A percentile compares a stretch with the other conserved stretches of the same genome.
These are phyloP conservation scores for Exophiala sp. DNA, from an alignment of 2,329 filamentous ascomycete genomes.

Conservation along the genomic window DNA sequence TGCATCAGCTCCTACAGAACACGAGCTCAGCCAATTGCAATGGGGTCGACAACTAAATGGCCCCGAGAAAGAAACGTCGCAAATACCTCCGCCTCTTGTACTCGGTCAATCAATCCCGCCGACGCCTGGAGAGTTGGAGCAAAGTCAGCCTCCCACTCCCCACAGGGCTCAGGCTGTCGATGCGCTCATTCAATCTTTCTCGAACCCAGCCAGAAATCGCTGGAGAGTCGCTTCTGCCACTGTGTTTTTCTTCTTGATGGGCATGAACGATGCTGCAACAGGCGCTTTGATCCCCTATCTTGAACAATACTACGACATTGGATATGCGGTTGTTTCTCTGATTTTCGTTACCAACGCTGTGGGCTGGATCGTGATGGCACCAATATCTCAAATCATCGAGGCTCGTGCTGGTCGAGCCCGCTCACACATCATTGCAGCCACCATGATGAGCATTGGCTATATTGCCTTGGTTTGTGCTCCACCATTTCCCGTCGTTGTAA, in stretches of 20 bases:
- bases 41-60: conserved; percentile 24
- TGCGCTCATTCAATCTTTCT: conserved; percentile 28
- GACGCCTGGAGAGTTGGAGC: conserved; percentile 31
- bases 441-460: conserved; percentile 59
- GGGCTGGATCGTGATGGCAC: conserved; percentile 71
- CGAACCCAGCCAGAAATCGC: conserved; percentile 58
- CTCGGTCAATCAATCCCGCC: conserved; percentile 6
- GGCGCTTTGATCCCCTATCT: conserved; percentile 80
- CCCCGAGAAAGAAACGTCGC: conserved; percentile 4
- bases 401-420: conserved; percentile 62
- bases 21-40: conserved; percentile 23
- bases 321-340: conserved; percentile 73
- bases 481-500: conserved; percentile 65
- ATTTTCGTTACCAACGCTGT: conserved; percentile 76
- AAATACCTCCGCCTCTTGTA: neutral
- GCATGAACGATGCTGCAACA: conserved; percentile 70
- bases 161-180: conserved; percentile 25
- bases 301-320: conserved; percentile 69
- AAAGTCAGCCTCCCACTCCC: conserved; percentile 26
- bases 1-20: conserved; percentile 22
- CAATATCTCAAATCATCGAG: conserved; percentile 63
- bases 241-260: conserved; percentile 64
- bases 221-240: conserved; percentile 65
- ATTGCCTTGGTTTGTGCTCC: conserved; percentile 63
- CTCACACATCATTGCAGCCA: conserved; percentile 58